Base-by-base conservation (phyloP, 192 early-diverging fungal species). In the Radiomyces spectabilis region DNA sequence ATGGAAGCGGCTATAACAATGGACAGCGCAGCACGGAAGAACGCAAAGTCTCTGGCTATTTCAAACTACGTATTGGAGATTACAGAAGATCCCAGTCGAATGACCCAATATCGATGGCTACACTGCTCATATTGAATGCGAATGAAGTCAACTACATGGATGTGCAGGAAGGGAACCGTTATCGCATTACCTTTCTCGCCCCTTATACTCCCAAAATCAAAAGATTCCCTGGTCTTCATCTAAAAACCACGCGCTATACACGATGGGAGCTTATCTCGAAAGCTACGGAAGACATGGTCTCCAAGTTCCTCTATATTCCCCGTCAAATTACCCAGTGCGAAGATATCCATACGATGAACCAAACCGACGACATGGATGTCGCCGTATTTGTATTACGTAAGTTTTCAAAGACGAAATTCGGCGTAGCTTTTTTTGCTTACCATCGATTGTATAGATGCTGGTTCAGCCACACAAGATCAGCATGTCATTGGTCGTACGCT, bases 121-220 rank as follows among this genome's bases (percentile, higher is more conserved):
- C 63, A 1, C 39, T 84, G 25, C 69, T 75, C 0, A 48, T 84
- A 2, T 78, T 75, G 65, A 60, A 68, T 42, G 72, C 76, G 13
- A 63, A 68, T 26, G 70, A 71, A 30, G 41, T 35, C 1, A 46
- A 61, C 2, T 39, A 73, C 25, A 56, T 61, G 40, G 51, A 51
- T 15, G 31, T 84, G 0, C 22, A 55, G n/a, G 82, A 84, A 69
- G 82, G 82, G 6, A 61, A 63, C n/a, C 65, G 80, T 15, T 75
- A 76, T 35, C 68, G 69, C 34, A 65, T 83, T n/a, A 47, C 25
- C 27, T 53, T 48, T 53, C 9, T 65, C 12, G 1, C 21, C n/a
- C 60, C 60, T 18, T 59, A 59, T 30, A 6, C n/a, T n/a, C 35
- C 56, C 13, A 58, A 50, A 41, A 13, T 30, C 15, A 54, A 41